A percentile compares a stretch with the other conserved stretches of the same genome.
These are phyloP conservation scores for Epipyxis sp. DNA, from an alignment of 108 stramenopile genomes.

Conservation along the genomic window DNA sequence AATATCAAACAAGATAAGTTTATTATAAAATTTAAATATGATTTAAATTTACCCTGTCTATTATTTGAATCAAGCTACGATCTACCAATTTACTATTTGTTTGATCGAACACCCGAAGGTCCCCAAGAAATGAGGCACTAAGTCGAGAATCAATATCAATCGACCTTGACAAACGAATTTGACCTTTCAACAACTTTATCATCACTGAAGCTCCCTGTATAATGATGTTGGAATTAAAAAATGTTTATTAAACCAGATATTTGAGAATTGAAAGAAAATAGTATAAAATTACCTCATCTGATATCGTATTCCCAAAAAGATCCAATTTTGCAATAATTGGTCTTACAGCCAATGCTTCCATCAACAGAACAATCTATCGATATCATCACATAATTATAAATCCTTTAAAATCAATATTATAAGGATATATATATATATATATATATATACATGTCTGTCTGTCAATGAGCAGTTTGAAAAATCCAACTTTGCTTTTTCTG, in stretches of 20 bases:
- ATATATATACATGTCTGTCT: not conserved
- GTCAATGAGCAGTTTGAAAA: not conserved
- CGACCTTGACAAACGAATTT: not conserved
- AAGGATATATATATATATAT: not conserved
- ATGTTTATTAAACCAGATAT: no score
- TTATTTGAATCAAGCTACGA: not conserved
- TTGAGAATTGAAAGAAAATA: not conserved
- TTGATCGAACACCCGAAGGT: not conserved
- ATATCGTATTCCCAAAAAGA: not conserved
- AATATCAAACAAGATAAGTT: not conserved
- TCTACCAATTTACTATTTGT: not conserved
- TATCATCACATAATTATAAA: not conserved
- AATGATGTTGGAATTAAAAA: no score
- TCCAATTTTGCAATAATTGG: not conserved
- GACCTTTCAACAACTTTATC: not conserved
- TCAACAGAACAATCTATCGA: not conserved
- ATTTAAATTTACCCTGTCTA: not conserved
- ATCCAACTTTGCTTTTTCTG: not conserved
- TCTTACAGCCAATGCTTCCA: not conserved
- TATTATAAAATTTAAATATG: not conserved
- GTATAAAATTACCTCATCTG: not conserved
- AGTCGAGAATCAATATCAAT: not conserved
- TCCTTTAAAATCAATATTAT: not conserved
- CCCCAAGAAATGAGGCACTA: not conserved
- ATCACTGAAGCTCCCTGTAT: not conserved